Evolutionary conservation across 305 asterid species (phyloP).

Genomic region (Ilex paraguariensis): DNA sequence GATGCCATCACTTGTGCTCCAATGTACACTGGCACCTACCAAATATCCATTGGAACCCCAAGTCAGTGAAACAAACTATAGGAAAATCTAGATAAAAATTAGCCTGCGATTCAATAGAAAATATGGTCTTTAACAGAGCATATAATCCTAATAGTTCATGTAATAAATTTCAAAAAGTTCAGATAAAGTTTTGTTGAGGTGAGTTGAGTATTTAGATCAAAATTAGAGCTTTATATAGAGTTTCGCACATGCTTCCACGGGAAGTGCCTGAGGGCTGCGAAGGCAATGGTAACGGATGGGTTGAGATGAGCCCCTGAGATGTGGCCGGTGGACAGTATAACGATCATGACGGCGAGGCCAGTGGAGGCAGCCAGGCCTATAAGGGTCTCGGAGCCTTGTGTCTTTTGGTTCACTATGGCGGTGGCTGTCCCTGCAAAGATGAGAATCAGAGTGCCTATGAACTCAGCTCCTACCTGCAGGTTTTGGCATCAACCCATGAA

Average conservation of each 20-base stretch:
- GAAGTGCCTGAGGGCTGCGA: slow-evolving; percentile 76
- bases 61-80: not conserved
- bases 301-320: slow-evolving; percentile 93
- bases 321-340: slow-evolving; percentile 83
- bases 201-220: too few relatives aligned
- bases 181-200: too few relatives aligned
- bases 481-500: slow-evolving; percentile 1
- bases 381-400: slow-evolving; percentile 63
- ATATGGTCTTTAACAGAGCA: too few relatives aligned
- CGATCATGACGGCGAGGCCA: slow-evolving; percentile 80
- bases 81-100: not conserved
- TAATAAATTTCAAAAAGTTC: too few relatives aligned
- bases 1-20: slow-evolving; percentile 79
- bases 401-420: slow-evolving; percentile 68
- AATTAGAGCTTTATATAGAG: not conserved
- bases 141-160: not conserved
- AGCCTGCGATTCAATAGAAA: not conserved
- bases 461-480: slow-evolving; percentile 88
- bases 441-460: slow-evolving; percentile 76
- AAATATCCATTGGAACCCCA: not conserved
- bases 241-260: slow-evolving; percentile 70
- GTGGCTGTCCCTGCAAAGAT: slow-evolving; percentile 78
- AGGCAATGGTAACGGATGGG: slow-evolving; percentile 75
- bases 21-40: slow-evolving; percentile 71
- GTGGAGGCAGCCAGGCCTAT: slow-evolving; percentile 57